Evolutionary conservation across 106 monocot species (phyloP).

Genomic region (Dendrobium huoshanense): DNA sequence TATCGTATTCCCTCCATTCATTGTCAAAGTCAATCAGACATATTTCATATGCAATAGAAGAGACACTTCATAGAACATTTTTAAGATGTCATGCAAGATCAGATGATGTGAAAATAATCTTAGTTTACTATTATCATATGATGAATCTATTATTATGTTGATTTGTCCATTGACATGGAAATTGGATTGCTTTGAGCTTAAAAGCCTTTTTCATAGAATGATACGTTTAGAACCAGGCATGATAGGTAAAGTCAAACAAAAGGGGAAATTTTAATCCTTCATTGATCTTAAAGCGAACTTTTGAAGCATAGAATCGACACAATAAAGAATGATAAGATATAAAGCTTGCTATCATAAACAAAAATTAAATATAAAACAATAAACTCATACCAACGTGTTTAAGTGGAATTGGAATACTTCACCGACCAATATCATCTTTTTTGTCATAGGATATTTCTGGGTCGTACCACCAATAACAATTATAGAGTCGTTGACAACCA

Average conservation of each 20-base stretch:
- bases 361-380: not conserved
- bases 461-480: conserved; percentile 82
- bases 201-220: not conserved
- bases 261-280: not conserved
- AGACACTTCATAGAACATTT: no score
- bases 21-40: no score
- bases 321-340: not conserved
- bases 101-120: not conserved
- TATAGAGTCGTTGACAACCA: conserved; percentile 68
- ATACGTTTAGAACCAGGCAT: not conserved
- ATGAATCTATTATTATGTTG: not conserved
- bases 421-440: conserved; percentile 82
- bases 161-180: not conserved
- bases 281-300: not conserved
- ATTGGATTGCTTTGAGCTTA: not conserved
- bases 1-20: no score
- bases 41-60: no score
- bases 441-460: conserved; percentile 71
- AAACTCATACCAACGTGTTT: conserved; percentile 36
- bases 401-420: conserved; percentile 69
- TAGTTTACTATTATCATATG: not conserved
- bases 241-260: not conserved
- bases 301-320: not conserved
- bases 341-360: not conserved
- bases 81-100: not conserved